Percentiles rank a stretch among this genome's conserved stretches.
phyloP scores from a whole-genome alignment of 1,284 basidiomycete species.

The Tilletiopsis washingtonensis region DNA sequence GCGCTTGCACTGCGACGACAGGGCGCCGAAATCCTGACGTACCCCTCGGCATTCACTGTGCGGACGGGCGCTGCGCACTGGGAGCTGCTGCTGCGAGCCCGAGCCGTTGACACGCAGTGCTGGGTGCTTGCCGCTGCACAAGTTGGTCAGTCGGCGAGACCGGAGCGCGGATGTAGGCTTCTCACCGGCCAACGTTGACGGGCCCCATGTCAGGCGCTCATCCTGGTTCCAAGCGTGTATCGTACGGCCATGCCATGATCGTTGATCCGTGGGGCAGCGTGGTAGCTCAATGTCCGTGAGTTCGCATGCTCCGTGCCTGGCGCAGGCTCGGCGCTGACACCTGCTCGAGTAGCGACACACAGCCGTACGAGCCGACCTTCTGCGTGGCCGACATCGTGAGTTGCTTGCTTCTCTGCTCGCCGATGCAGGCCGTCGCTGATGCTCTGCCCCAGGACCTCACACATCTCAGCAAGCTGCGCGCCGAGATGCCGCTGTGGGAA shows the following conservation, averaged over 20 bases:
- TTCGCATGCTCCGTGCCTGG: neutral
- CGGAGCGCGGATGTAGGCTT: too few relatives aligned
- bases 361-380: constrained; percentile 37
- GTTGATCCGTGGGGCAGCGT: constrained; percentile 44
- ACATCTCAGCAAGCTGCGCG: constrained; percentile 20
- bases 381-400: constrained; percentile 39
- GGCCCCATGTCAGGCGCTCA: neutral
- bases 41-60: constrained; percentile 53
- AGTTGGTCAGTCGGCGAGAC: too few relatives aligned
- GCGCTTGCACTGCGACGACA: constrained; percentile 48
- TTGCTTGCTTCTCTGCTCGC: neutral
- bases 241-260: constrained; percentile 46
- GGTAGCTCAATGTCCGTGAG: constrained; percentile 36
- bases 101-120: constrained; percentile 50
- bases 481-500: constrained; percentile 42
- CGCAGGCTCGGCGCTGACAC: too few relatives aligned
- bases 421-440: neutral
- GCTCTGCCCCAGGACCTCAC: neutral
- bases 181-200: too few relatives aligned
- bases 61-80: constrained; percentile 48
- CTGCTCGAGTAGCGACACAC: constrained; percentile 24
- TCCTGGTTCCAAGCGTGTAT: neutral
- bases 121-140: constrained; percentile 48
- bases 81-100: constrained; percentile 42
- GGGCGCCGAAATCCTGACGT: constrained; percentile 52